Conservation (phyloP, 306 rosid species). For the Bauhinia variegata region DNA sequence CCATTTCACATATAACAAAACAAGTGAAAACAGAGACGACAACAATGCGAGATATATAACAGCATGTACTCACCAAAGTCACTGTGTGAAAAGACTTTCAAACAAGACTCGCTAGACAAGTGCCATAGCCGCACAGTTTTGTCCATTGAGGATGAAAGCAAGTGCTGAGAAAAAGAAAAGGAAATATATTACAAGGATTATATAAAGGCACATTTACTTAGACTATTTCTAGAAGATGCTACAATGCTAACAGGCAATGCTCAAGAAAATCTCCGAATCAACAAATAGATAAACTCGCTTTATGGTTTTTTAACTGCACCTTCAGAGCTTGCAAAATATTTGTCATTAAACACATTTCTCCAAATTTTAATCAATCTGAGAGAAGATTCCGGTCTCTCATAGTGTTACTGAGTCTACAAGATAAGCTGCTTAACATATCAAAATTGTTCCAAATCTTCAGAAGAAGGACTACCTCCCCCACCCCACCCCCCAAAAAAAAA, state of each 20-base stretch:
- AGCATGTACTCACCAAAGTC: constrained; percentile 78
- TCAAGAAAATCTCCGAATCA: constrained; percentile 7
- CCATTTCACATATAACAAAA: constrained; percentile 21
- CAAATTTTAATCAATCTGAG: constrained; percentile 19
- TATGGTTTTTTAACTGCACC: constrained; percentile 9
- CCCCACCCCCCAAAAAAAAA: too few relatives aligned
- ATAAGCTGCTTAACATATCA: background rate
- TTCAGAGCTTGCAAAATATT: constrained; percentile 22
- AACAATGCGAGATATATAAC: constrained; percentile 24
- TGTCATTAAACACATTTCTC: constrained; percentile 15
- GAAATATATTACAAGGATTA: constrained; percentile 37
- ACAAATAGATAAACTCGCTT: constrained; percentile 6
- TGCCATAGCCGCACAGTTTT: constrained; percentile 99
- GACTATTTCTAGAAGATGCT: constrained; percentile 23
- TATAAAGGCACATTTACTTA: constrained; percentile 2
- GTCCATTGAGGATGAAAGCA: constrained; percentile 99
- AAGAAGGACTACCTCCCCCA: background rate
- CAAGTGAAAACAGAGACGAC: constrained; percentile 26
- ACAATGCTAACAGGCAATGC: constrained; percentile 17
- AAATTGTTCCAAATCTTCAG: background rate
- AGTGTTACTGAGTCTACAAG: constrained; percentile 9
- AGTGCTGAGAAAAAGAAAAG: constrained; percentile 56
- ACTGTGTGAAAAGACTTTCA: constrained; percentile 86
- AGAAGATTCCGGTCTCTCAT: constrained; percentile 4
- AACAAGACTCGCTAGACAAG: constrained; percentile 77